These are phyloP conservation scores for Geranium incanum DNA, from an alignment of 441 rosid species.

Conservation along the genomic window DNA sequence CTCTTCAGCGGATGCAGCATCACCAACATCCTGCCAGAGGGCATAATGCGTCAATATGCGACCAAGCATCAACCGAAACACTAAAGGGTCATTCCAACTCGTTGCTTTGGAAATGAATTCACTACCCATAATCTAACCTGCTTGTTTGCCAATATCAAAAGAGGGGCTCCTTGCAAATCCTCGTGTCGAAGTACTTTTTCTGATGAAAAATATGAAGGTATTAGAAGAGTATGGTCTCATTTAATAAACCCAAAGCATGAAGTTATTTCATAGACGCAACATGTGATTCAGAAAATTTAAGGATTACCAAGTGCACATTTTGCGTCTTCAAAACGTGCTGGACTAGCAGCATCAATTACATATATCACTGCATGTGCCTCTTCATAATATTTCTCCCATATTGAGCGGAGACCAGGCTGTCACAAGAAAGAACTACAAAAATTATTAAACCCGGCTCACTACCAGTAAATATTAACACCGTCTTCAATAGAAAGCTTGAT, in stretches of 20 bases:
- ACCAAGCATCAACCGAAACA: neutral
- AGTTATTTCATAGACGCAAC: constrained; percentile 2
- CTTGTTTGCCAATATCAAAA: constrained; percentile 82
- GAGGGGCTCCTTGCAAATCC: constrained; percentile 94
- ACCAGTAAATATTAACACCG: neutral
- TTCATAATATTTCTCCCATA: constrained; percentile 98
- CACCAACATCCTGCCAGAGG: constrained; percentile 65
- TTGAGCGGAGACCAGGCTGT: constrained; percentile 89
- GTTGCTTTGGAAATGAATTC: neutral
- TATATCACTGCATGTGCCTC: constrained; percentile 90
- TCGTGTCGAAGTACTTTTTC: constrained; percentile 93
- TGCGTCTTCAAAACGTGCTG: constrained; percentile 84
- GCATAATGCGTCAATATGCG: neutral
- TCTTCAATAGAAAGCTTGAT: neutral
- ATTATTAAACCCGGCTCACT: neutral
- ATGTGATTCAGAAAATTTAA: constrained; percentile 5
- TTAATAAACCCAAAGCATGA: neutral
- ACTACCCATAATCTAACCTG: constrained; percentile 42
- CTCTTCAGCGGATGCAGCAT: constrained; percentile 79
- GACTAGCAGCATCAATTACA: constrained; percentile 85
- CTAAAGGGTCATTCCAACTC: neutral
- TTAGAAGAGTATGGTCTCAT: constrained; percentile 4
- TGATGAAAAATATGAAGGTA: constrained; percentile 26
- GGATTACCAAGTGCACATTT: constrained; percentile 76
- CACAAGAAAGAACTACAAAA: constrained; percentile 8